Evolutionary conservation across 768 basidiomycete genomes (phyloP), one percentile per base, ranked within the genome.

Genomic region (Cubamyces lactineus): DNA sequence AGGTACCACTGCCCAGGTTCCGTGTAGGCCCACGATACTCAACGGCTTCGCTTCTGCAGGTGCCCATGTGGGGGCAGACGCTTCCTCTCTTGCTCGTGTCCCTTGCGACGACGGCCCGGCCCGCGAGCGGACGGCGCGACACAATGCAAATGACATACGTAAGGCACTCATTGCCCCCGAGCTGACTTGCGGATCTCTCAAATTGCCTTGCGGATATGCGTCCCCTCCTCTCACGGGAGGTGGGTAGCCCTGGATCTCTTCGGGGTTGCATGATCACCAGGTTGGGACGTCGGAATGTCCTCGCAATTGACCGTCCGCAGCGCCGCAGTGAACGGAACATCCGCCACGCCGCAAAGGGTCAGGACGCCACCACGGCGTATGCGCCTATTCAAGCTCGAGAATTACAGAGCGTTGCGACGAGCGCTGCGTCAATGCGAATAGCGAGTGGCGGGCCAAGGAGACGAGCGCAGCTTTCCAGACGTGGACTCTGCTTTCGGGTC

Each of bases 11-110:
- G 26, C 39, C 38, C 12, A 28, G 26, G 16, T 16, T n/a, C 19
- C 39, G 47, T 26, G 21, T n/a, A 50, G 24, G 15, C 47, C 15
- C 49, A 59, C 41, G 21, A 41, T 21, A 45, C 34, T 34, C 26
- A 30, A 30, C 16, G n/a, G 9, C 47, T 16, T n/a, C 28, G 23
- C 57, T 57, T 57, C 57, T 12, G 34, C 28, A 28, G 17, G 13
- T 57, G 56, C n/a, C 39, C 57, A 58, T 58, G 56, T 58, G 57
- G 39, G 24, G 23, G 26, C 19, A 13, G 8, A 6, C 26, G 48
- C 40, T 19, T 23, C 51, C 38, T 23, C 47, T n/a, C 13, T 45
- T 13, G 47, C 45, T 39, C 28, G 47, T 16, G 34, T 38, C 45
- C 56, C 47, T 57, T 39, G 47, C n/a, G 56, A 48, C 47, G 26